phyloP scores from a whole-genome alignment of 176 grass and related monocot genomes.

The Carex scoparia region DNA sequence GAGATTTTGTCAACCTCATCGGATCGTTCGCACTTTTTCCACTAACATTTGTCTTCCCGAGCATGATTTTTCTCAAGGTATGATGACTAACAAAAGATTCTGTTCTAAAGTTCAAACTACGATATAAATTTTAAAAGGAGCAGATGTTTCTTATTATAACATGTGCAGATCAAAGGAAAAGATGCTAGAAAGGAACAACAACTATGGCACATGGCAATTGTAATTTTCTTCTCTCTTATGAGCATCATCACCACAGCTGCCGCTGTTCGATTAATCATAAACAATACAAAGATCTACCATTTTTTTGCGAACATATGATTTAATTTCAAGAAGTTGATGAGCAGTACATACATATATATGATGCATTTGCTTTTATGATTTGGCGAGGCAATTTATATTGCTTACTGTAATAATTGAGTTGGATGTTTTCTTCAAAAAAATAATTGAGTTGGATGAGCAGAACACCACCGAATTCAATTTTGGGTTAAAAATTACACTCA shows the following conservation, averaged over 20 bases:
- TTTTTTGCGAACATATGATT: constrained; percentile 54
- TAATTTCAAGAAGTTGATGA: not conserved
- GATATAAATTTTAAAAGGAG: not conserved
- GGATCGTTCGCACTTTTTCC: constrained; percentile 81
- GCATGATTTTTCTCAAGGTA: constrained; percentile 78
- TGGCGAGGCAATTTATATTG: not conserved
- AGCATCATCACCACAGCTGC: constrained; percentile 46
- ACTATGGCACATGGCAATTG: constrained; percentile 56
- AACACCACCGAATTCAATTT: not conserved
- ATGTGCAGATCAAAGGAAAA: constrained; percentile 38
- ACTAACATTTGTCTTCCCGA: constrained; percentile 78
- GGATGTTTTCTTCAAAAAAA: too few species aligned
- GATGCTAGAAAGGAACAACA: constrained; percentile 28
- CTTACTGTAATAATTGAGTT: too few species aligned
- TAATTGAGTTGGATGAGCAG: not conserved
- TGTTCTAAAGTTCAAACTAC: not conserved
- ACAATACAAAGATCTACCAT: constrained; percentile 55
- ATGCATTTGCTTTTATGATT: not conserved
- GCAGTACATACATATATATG: not conserved
- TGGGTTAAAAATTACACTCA: too few species aligned
- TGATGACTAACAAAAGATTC: not conserved
- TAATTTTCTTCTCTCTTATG: constrained; percentile 42
- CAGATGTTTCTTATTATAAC: not conserved
- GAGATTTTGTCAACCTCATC: constrained; percentile 85
- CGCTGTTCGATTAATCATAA: constrained; percentile 43